A percentile compares a stretch with the other conserved stretches of the same genome.
These are phyloP conservation scores for Silene latifolia DNA, from an alignment of 148 eudicot species.

Conservation along the genomic window DNA sequence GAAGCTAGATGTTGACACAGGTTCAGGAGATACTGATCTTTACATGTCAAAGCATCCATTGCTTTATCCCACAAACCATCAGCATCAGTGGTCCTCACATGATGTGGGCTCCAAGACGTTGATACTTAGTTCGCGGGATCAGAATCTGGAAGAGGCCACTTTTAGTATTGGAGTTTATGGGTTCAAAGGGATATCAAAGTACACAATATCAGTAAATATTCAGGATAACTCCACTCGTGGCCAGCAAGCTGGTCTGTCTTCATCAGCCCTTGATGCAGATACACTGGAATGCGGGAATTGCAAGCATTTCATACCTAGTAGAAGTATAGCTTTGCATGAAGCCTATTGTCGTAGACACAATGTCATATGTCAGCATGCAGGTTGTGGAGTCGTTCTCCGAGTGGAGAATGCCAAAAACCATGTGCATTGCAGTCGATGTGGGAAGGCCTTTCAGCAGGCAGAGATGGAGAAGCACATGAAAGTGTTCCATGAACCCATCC, in stretches of 20 bases:
- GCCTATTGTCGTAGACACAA: slow-evolving; percentile 87
- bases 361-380: slow-evolving; percentile 58
- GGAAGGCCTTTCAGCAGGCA: slow-evolving; percentile 67
- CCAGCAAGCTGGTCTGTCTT: slow-evolving; percentile 57
- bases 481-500: slow-evolving; percentile 81
- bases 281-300: slow-evolving; percentile 74
- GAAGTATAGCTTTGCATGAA: slow-evolving; percentile 81
- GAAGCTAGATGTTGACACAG: slow-evolving; percentile 51
- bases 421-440: slow-evolving; percentile 77
- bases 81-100: slow-evolving; percentile 87
- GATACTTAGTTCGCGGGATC: slow-evolving; percentile 61
- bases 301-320: slow-evolving; percentile 68
- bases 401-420: slow-evolving; percentile 68
- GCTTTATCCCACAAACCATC: slow-evolving; percentile 73
- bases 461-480: slow-evolving; percentile 89
- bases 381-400: slow-evolving; percentile 81
- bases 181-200: slow-evolving; percentile 59
- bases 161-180: slow-evolving; percentile 81
- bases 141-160: slow-evolving; percentile 50
- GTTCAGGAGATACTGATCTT: slow-evolving; percentile 74
- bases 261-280: slow-evolving; percentile 50
- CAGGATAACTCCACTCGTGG: slow-evolving; percentile 47
- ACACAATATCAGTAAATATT: slow-evolving; percentile 39
- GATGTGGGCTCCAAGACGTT: slow-evolving; percentile 74
- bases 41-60: slow-evolving; percentile 77